Base-by-base conservation (phyloP, 345 rosid genomes). In the Eucalyptus lansdowneana region DNA sequence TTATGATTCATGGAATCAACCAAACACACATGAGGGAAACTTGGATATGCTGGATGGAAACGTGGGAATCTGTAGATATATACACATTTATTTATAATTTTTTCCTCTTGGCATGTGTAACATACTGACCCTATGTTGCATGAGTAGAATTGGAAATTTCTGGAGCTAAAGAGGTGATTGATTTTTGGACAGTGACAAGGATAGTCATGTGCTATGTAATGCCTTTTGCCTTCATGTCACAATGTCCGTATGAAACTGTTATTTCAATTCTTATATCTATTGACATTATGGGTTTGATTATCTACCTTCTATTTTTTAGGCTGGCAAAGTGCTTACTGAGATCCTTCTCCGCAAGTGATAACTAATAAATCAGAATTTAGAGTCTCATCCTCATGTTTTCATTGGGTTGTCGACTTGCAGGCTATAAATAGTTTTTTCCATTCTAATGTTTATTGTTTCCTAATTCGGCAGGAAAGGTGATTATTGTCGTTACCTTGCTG, bases 401-500 rank as follows among this genome's bases (percentile, higher is more conserved):
- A 2, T 72, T 19, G 81, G 81, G 81, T 72, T 72, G 80, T 17
- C 11, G 14, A 34, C 25, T 72, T 72, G 81, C 81, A 31, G 44
- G 44, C 44, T 34, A 17, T 72, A 50, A 31, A 8, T 87, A 19
- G 80, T 25, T 86, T 80, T 86, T 76, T 42, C 50, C 24, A 47
- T 24, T 44, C 25, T 37, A 44, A n/a, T 42, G 56, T 42, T 88
- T 47, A 24, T 50, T 27, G 47, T 87, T 14, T 88, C 62, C 50
- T 87, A 51, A 56, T 81, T 50, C 42, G 50, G 29, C 92, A 94
- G 96, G 96, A 93, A 94, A 90, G 96, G 95, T 88, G 96, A 94
- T 89, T 93, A 94, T 89, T 92, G 89, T 85, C 93, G 95, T 29
- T 93, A 94, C 90, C 88, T 93, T 53, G 96, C 96, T 27, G 96